Base-by-base conservation (phyloP, 306 rosid species). In the Gastrolobium villosum region DNA sequence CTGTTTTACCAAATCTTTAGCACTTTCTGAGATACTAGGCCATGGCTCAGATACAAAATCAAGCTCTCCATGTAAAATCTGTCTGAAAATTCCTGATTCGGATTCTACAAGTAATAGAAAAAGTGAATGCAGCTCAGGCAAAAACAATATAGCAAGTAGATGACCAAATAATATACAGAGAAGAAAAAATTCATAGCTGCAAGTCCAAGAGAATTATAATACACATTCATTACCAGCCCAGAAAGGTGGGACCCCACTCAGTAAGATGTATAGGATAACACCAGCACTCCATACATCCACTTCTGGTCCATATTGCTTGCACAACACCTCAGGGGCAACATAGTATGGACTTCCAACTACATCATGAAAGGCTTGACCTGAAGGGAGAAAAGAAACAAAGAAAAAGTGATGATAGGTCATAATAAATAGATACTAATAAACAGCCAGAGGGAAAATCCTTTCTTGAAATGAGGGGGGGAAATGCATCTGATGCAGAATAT, bases 211-310 rank as follows among this genome's bases (percentile, higher is more conserved):
- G 36, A 20, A 34, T 54, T 32, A 26, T 44, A 49, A 71, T 66
- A 40, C 67, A 86, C 36, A 60, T 65, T 68, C 66, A 8, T 70
- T 85, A 93, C 98, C 98, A 59, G 94, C 98, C 97, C 98, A 93
- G 77, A 93, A 93, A 74, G 98, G 98, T 66, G 98, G 98, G 35
- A 93, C 97, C 4, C 98, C 98, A 71, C 97, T 93, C 40, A 93
- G 55, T 72, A 93, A 85, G 83, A 93, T 93, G 88, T 93, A 93
- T 28, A 93, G 94, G 77, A 93, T 93, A 30, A 93, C 97, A 72
- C 98, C 98, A 70, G 93, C 98, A 85, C 98, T 93, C 98, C 98
- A 93, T 53, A 93, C 98, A 77, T 93, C 98, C 36, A 82, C 89
- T 81, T 91, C 92, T 15, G 90, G 98, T 84, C 97, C 98, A 79